Percentiles rank a stretch among this genome's conserved stretches.
These are phyloP conservation scores for Fusarium sp. DNA, from an alignment of 2,329 filamentous ascomycete species.

Conservation along the genomic window DNA sequence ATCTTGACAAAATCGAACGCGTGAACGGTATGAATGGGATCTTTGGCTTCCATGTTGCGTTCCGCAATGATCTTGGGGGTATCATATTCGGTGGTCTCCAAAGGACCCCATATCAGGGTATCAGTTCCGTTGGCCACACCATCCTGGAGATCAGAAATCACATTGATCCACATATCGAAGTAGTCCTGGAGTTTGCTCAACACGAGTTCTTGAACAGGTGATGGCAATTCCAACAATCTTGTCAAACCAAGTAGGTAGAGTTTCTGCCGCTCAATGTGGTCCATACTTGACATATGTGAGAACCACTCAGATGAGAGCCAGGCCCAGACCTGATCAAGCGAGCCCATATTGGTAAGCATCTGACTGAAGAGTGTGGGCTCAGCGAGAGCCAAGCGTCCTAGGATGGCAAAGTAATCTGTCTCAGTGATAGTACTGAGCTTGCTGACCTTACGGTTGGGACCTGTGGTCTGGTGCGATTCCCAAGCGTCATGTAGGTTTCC, in stretches of 20 bases:
- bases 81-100: conserved; percentile 61
- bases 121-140: conserved; percentile 63
- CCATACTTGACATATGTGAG: conserved; percentile 72
- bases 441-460: conserved; percentile 76
- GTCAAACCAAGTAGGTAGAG: conserved; percentile 78
- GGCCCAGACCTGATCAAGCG: conserved; percentile 62
- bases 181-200: conserved; percentile 74
- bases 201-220: conserved; percentile 65
- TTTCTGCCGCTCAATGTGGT: conserved; percentile 72
- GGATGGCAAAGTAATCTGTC: conserved; percentile 84
- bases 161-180: conserved; percentile 78
- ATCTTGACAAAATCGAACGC: conserved; percentile 71
- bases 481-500: conserved; percentile 73
- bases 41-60: conserved; percentile 62
- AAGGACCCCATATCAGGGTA: conserved; percentile 58
- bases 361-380: conserved; percentile 75
- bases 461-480: conserved; percentile 82
- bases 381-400: conserved; percentile 80
- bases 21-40: conserved; percentile 74
- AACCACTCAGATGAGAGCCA: conserved; percentile 75
- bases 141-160: conserved; percentile 72
- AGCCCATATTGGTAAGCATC: conserved; percentile 59
- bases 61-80: conserved; percentile 64
- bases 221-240: conserved; percentile 71
- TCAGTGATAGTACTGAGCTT: conserved; percentile 79